Evolutionary conservation across 164 flowering plant genomes (phyloP).

Genomic region (Paratinospora sagittata): DNA sequence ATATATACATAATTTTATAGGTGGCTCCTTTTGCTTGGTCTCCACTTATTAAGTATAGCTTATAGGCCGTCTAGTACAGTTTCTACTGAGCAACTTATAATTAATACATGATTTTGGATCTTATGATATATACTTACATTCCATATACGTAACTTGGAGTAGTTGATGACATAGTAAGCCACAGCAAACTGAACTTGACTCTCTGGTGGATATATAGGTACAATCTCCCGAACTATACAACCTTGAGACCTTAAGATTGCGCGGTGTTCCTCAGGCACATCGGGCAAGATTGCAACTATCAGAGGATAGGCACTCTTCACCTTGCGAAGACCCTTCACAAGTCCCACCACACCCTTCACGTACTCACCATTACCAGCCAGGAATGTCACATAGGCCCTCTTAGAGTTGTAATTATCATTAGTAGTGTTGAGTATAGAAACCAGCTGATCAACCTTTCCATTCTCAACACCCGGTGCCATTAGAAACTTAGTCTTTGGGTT

Average conservation of each 20-base stretch:
- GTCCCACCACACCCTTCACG: constrained; percentile 54
- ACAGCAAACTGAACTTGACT: constrained; percentile 47
- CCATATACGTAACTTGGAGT: constrained; percentile 67
- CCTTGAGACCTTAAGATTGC: constrained; percentile 49
- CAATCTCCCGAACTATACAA: constrained; percentile 55
- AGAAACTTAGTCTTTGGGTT: too few relatives aligned
- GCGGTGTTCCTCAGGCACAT: constrained; percentile 61
- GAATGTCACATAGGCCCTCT: constrained; percentile 53
- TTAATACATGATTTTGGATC: too few relatives aligned
- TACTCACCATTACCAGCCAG: constrained; percentile 61
- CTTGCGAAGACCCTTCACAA: constrained; percentile 56
- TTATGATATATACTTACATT: constrained; percentile 31
- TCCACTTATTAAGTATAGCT: too few relatives aligned
- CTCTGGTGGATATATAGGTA: constrained; percentile 54
- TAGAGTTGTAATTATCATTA: constrained; percentile 1
- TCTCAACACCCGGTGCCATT: too few relatives aligned
- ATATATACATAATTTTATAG: too few relatives aligned
- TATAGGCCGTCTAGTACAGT: too few relatives aligned
- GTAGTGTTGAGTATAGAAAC: too few relatives aligned
- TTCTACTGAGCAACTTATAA: too few relatives aligned
- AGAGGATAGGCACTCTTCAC: constrained; percentile 49
- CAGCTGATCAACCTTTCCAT: too few relatives aligned
- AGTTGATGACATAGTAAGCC: constrained; percentile 66
- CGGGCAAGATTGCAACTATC: constrained; percentile 53
- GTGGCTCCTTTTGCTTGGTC: too few relatives aligned